Evolutionary conservation across 163 green algal genomes (phyloP), one percentile per base, ranked within the genome.

Genomic region (Botryococcus braunii): DNA sequence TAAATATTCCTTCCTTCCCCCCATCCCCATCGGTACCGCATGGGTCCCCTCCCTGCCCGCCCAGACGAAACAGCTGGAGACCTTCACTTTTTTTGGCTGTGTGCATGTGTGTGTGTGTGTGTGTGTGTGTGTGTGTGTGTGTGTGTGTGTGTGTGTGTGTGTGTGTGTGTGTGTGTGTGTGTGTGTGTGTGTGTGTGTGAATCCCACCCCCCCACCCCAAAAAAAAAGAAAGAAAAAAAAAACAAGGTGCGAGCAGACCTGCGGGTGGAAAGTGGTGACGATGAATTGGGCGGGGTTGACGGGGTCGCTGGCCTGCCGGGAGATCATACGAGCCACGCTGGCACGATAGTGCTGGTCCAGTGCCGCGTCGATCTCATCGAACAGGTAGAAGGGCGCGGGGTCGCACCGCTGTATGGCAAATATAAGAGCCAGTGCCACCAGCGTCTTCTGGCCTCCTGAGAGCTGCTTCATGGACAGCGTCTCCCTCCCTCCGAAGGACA

Each of bases 341-440:
- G 84, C 86, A 29, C 85, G 78, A 78, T 85, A 81, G 70, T 81
- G 81, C 23, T 91, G 90, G 75, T 98, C 94, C 62, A 99, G 83
- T 13, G 94, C 94, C 0, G 94, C 94, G 78, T 99, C 94, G 29
- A 99, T 96, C 81, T 99, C 94, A 71, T 99, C 94, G 72, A 98
- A 97, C 23, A 99, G 82, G 81, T 98, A 98, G 72, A 96, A 97
- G 41, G 91, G 88, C n/a, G 88, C 89, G 7, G 88, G 90, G 74
- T 97, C 89, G 76, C 85, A 94, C 43, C 88, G 80, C 83, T 97
- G 76, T 70, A 99, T 98, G 65, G 93, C 88, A 70, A 99, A 97
- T 72, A 99, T 97, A 56, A 99, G 89, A 2, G 93, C 85, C 52
- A 98, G 81, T 3, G 94, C 93, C 25, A 97, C 91, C 49, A 99